Percentiles rank a stretch among this genome's conserved stretches.
Evolutionary conservation across 1,139 yeast genomes (phyloP).

Genomic region (Geotrichum fermentans): DNA sequence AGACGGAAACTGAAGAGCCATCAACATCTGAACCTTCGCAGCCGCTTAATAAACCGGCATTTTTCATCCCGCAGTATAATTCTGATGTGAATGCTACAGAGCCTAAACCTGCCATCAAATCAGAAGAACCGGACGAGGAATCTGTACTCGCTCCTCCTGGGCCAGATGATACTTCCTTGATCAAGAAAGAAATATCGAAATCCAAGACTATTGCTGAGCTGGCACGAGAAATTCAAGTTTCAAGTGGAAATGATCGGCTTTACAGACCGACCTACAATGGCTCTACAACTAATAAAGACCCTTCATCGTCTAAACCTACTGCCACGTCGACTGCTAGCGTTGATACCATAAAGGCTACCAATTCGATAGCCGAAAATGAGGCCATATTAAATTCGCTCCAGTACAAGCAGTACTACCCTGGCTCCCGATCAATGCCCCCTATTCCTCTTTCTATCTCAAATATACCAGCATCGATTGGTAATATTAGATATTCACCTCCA

Average conservation of each 20-base stretch:
- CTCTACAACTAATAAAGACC: too few species aligned
- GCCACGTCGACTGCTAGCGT: too few species aligned
- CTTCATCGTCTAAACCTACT: too few species aligned
- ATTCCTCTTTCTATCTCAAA: conserved; percentile 4
- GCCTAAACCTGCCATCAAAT: too few species aligned
- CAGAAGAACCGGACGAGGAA: too few species aligned
- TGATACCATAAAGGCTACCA: not conserved
- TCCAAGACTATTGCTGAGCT: conserved; percentile 51
- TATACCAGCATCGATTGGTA: not conserved
- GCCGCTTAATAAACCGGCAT: not conserved
- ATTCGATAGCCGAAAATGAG: conserved; percentile 4
- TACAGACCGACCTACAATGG: conserved; percentile 5
- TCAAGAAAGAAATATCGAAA: conserved; percentile 24
- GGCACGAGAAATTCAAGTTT: conserved; percentile 50
- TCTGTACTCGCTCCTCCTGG: too few species aligned
- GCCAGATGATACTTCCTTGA: too few species aligned
- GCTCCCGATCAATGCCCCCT: not conserved
- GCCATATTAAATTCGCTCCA: conserved; percentile 8
- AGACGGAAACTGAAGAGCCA: conserved; percentile 29
- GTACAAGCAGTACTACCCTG: conserved; percentile 6
- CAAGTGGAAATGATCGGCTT: conserved; percentile 11
- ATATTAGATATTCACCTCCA: not conserved
- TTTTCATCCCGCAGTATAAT: not conserved
- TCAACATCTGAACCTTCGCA: not conserved
- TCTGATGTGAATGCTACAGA: not conserved